Evolutionary conservation across 2,329 filamentous ascomycete genomes (phyloP).

Genomic region (Ophiostoma sp.): DNA sequence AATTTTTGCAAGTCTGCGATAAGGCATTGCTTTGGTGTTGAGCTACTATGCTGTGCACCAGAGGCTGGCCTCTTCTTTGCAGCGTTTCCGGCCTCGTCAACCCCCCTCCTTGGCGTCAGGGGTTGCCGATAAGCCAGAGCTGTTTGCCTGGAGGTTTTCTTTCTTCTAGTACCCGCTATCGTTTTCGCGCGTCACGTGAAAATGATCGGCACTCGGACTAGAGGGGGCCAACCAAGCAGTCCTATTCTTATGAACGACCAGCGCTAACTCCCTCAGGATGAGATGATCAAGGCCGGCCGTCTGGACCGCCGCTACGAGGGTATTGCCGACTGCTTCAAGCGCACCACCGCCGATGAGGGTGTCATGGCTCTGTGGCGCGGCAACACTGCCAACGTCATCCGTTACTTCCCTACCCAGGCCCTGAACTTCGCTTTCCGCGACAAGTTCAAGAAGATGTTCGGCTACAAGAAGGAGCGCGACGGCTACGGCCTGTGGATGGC

Average conservation of each 20-base stretch:
- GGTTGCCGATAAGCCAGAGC: constrained; percentile 4
- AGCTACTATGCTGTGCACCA: background rate
- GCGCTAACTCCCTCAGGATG: constrained; percentile 64
- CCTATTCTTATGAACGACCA: background rate
- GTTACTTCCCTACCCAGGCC: constrained; percentile 99
- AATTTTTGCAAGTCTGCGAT: background rate
- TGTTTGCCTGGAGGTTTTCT: background rate
- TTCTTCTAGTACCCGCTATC: background rate
- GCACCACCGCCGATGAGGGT: constrained; percentile 88
- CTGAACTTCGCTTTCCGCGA: constrained; percentile 99
- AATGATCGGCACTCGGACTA: background rate
- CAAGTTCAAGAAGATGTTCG: constrained; percentile 99
- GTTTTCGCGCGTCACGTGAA: constrained; percentile 10
- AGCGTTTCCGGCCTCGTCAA: background rate
- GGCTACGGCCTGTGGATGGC: constrained; percentile 99
- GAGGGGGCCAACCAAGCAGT: background rate
- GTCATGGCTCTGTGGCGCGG: constrained; percentile 95
- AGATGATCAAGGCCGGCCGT: constrained; percentile 99
- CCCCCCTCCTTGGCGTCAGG: background rate
- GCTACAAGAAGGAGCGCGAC: constrained; percentile 99
- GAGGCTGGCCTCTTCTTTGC: background rate
- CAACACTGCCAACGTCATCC: constrained; percentile 99
- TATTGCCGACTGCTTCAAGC: constrained; percentile 91
- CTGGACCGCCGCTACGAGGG: constrained; percentile 95
- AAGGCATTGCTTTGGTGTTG: background rate